phyloP scores from a whole-genome alignment of 2,329 filamentous ascomycete genomes.

The Coniella vitis region DNA sequence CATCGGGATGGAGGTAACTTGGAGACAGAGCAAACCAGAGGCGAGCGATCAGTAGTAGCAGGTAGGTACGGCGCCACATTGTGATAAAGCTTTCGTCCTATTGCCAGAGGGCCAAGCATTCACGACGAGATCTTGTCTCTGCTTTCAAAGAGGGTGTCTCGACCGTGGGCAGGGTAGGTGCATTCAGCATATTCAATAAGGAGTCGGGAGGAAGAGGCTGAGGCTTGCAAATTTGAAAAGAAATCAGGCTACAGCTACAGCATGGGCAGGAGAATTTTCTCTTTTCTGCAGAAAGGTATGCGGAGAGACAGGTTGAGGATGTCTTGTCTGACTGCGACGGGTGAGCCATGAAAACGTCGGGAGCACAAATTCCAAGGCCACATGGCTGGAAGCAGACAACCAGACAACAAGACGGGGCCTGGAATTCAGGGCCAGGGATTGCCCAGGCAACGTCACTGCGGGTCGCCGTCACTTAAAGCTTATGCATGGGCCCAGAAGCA shows the following conservation, averaged over 20 bases:
- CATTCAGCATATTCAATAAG: slow-evolving; percentile 15
- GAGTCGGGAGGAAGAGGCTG: neutral
- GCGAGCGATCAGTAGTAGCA: slow-evolving; percentile 77
- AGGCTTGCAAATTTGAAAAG: neutral
- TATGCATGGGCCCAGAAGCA: neutral
- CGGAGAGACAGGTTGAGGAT: neutral
- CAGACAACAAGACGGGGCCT: neutral
- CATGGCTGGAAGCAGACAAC: slow-evolving; percentile 9
- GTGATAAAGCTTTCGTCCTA: slow-evolving; percentile 22
- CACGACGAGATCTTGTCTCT: slow-evolving; percentile 13
- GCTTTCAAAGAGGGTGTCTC: slow-evolving; percentile 14
- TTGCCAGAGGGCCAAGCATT: slow-evolving; percentile 19
- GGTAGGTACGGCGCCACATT: slow-evolving; percentile 91
- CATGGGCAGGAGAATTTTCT: neutral
- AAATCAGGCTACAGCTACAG: neutral
- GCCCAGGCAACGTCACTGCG: slow-evolving; percentile 4
- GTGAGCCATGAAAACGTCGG: slow-evolving; percentile 13
- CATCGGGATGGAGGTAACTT: slow-evolving; percentile 96
- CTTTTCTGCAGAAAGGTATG: neutral
- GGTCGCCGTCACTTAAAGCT: neutral
- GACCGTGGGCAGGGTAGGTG: slow-evolving; percentile 14
- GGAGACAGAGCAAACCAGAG: slow-evolving; percentile 91
- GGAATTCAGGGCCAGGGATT: slow-evolving; percentile 11
- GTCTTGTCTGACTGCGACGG: slow-evolving; percentile 7
- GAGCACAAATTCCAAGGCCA: slow-evolving; percentile 10